These are phyloP conservation scores for Metroxylon sagu DNA, from an alignment of 176 grass and related monocot species.

Conservation along the genomic window DNA sequence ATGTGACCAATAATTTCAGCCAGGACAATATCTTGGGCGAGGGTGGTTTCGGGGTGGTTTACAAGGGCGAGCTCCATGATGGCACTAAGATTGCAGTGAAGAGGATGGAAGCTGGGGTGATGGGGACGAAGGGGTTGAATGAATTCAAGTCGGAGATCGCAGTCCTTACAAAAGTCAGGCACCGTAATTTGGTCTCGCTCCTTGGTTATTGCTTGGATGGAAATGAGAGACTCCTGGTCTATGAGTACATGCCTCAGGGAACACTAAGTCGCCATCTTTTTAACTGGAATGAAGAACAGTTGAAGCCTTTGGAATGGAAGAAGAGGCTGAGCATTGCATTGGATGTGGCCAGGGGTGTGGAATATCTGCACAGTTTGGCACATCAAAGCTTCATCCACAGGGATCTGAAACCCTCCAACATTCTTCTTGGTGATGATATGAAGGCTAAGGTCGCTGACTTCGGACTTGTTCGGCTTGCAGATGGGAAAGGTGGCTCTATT, in stretches of 20 bases:
- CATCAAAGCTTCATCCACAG: constrained; percentile 98
- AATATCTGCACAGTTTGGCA: constrained; percentile 81
- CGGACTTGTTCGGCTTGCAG: constrained; percentile 80
- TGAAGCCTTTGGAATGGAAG: constrained; percentile 86
- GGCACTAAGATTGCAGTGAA: constrained; percentile 96
- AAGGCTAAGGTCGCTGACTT: constrained; percentile 97
- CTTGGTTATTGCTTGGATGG: constrained; percentile 91
- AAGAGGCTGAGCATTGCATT: constrained; percentile 74
- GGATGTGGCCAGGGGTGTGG: constrained; percentile 97
- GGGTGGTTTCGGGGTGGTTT: constrained; percentile 82
- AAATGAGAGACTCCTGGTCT: constrained; percentile 87
- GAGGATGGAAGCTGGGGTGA: constrained; percentile 83
- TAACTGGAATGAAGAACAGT: constrained; percentile 50
- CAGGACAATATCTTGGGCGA: constrained; percentile 75
- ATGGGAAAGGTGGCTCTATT: constrained; percentile 75
- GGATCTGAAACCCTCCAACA: constrained; percentile 90
- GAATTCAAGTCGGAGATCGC: constrained; percentile 90
- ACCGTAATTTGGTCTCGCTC: constrained; percentile 79
- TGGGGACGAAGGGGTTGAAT: constrained; percentile 87
- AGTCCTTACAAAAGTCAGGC: constrained; percentile 85
- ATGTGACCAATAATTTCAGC: constrained; percentile 93
- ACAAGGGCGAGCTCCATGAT: constrained; percentile 92
- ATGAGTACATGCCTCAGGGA: constrained; percentile 96
- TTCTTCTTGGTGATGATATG: constrained; percentile 95
- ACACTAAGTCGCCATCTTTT: constrained; percentile 71